Base-by-base conservation (phyloP, 495 filamentous ascomycete species). In the Aspergillus affinis region DNA sequence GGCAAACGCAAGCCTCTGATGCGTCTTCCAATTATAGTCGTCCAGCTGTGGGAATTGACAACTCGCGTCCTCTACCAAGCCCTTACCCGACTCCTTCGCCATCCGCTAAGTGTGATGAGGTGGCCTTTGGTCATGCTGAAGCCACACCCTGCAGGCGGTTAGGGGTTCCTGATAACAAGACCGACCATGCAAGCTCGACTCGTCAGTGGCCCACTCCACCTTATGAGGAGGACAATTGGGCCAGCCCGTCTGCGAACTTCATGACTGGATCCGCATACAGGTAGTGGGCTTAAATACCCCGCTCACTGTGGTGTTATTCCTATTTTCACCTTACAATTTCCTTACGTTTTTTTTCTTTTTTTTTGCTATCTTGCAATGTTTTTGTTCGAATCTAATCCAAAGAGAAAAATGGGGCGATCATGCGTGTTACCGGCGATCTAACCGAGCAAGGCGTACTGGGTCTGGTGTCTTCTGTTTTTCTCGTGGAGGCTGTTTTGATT, bases 181-280 rank as follows among this genome's bases (percentile, higher is more conserved):
- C 84, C 58, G 75, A 83, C 27, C 80, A 86, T 61, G 72, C 81
- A 27, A 81, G 69, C 47, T 69, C 72, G 0, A 81, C 82, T 59
- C 83, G 89, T 48, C 91, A 93, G 72, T 96, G 91, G 90, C 93
- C 93, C 26, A 98, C 94, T n/a, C 95, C 95, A 45, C 94, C 94
- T 27, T 95, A 96, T 65, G 87, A 89, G 57, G 93, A 95, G 67
- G 84, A 86, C 59, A 94, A 93, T 71, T 97, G 90, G 92, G 90
- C 86, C 29, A 86, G 87, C n/a, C 86, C 91, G 47, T 86, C 89
- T 23, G 86, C 88, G 5, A 90, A 87, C 75, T 90, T 90, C 72
- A 79, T 88, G 52, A 86, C 85, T 46, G 84, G 85, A 51, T 71
- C 78, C 52, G 74, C 72, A 44, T 82, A 74, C 63, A 72, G 75